Evolutionary conservation across 2,329 filamentous ascomycete species (phyloP).

Genomic region (Colletotrichum tanaceti): DNA sequence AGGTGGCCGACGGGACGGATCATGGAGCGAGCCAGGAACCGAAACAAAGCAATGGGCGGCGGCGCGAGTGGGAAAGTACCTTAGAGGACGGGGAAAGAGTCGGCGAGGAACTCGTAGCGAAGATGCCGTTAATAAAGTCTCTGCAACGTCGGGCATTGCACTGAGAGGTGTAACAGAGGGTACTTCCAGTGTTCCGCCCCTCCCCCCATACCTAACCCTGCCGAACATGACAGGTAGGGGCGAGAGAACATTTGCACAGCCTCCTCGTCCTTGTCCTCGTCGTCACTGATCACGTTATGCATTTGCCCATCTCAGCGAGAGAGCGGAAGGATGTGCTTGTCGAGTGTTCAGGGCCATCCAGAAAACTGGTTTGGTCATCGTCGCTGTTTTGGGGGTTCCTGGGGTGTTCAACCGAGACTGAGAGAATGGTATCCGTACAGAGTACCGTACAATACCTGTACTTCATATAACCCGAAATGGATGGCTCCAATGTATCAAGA

Average conservation of each 20-base stretch:
- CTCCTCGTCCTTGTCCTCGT: conserved; percentile 4
- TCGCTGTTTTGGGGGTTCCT: too few species aligned
- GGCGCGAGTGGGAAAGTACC: not conserved
- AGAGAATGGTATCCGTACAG: not conserved
- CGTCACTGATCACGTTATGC: not conserved
- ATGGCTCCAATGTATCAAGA: not conserved
- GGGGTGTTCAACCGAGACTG: not conserved
- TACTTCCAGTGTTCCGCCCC: not conserved
- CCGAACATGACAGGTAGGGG: not conserved
- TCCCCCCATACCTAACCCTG: conserved; percentile 4
- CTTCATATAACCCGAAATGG: not conserved
- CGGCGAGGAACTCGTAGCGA: not conserved
- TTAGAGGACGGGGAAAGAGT: not conserved
- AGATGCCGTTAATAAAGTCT: not conserved
- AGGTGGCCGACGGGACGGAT: conserved; percentile 2
- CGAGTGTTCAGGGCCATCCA: not conserved
- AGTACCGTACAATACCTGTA: too few species aligned
- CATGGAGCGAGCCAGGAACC: conserved; percentile 1
- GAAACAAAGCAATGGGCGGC: not conserved
- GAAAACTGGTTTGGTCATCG: not conserved
- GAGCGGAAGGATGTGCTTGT: not conserved
- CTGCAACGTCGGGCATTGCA: conserved; percentile 1
- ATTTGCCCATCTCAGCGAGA: not conserved
- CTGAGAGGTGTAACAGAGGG: not conserved
- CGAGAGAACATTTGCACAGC: conserved; percentile 19